Evolutionary conservation across 805 yeast genomes (phyloP), one percentile per base, ranked within the genome.

Genomic region (Starmerella vaccinii): DNA sequence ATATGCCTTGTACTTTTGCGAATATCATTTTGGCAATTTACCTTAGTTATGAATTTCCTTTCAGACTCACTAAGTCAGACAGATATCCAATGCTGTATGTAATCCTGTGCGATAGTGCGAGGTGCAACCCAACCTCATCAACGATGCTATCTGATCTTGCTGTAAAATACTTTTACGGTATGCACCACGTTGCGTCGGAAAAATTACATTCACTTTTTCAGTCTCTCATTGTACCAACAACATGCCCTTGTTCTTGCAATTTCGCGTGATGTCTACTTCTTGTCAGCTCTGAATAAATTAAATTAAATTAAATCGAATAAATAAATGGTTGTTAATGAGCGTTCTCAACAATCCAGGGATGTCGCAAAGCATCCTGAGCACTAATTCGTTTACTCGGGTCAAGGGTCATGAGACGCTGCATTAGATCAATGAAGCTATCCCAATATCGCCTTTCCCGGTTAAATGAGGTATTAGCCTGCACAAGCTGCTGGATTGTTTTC

Each of bases 401-500:
- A 59, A 81, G 81, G 26, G 75, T 79, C 54, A 86, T 76, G 61
- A 85, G 72, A 57, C 74, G 75, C 53, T 74, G 76, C 55, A 84
- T 69, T 58, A 86, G 70, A 64, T 86, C 95, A 47, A 74, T 68
- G 64, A 88, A 88, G 66, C 76, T 76, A 71, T 77, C 83, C 96
- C 97, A 89, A 65, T 87, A 87, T 41, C 82, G 83, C 65, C 71
- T 64, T 67, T 80, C 71, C 59, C 52, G 46, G 26, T 48, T 15
- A 27, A 37, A 50, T 15, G 58, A 54, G 4, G 57, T 46, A 41
- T 46, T 40, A 13, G 47, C n/a, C 40, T 46, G 41, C 5, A 61
- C 53, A 15, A 60, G 51, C 32, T 51, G 48, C 39, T 29, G 38
- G 19, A 61, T 38, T 13, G 58, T 45, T 40, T 22, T 50, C 53